Percentiles rank a stretch among this genome's conserved stretches.
These are phyloP conservation scores for Lodderomyces oxycetoniae DNA, from an alignment of 1,139 yeast genomes.

Conservation along the genomic window DNA sequence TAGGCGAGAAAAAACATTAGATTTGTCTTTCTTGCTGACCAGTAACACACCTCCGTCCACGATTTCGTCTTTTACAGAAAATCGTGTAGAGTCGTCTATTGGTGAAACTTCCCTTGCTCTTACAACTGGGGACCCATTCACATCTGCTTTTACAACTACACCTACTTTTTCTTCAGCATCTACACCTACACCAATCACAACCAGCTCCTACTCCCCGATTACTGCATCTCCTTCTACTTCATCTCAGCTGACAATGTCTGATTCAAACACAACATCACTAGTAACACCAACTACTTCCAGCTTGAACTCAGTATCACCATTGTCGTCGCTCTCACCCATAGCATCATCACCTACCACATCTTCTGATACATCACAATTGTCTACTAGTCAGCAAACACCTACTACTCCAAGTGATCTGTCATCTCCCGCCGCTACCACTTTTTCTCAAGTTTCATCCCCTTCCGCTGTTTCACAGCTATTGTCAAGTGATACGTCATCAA, in stretches of 20 bases:
- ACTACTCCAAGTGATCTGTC: too few species aligned
- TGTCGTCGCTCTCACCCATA: neutral
- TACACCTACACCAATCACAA: neutral
- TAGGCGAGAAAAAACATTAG: too few species aligned
- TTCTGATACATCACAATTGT: too few species aligned
- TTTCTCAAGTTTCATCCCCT: neutral
- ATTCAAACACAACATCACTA: neutral
- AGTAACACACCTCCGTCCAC: too few species aligned
- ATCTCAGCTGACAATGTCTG: neutral
- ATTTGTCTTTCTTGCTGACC: too few species aligned
- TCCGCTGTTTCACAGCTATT: neutral
- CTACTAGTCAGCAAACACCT: too few species aligned
- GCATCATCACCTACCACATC: slow-evolving; percentile 4
- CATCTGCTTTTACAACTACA: neutral
- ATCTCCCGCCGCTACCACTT: too few species aligned
- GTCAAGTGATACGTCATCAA: neutral
- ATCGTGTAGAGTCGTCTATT: too few species aligned
- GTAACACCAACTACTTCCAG: neutral
- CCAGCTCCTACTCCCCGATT: slow-evolving; percentile 1
- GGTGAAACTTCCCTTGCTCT: too few species aligned
- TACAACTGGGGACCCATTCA: too few species aligned
- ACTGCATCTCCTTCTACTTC: slow-evolving; percentile 5
- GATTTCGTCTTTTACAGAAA: neutral
- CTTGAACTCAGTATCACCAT: neutral
- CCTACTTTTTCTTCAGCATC: neutral